These are phyloP conservation scores for Colletotrichum simmondsii DNA, from an alignment of 2,329 filamentous ascomycete species.

Conservation along the genomic window DNA sequence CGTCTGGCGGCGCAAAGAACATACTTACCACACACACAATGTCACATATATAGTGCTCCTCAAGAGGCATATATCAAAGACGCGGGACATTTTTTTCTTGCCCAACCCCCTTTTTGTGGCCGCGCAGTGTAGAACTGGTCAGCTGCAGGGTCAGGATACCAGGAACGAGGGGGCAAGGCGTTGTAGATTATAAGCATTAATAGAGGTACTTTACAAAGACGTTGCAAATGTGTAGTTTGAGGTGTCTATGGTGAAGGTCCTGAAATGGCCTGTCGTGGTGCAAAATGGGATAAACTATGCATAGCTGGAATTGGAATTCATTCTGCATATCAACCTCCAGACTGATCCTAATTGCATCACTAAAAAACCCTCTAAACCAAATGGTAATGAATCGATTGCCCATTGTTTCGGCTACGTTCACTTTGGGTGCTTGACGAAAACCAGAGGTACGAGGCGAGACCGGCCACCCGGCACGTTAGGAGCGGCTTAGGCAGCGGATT, in stretches of 20 bases:
- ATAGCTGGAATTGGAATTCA: background rate
- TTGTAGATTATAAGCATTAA: slow-evolving; percentile 31
- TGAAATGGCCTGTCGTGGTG: background rate
- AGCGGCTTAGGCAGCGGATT: slow-evolving; percentile 17
- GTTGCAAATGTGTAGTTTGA: background rate
- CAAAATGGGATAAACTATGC: background rate
- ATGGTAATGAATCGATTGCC: no score
- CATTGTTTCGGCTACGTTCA: no score
- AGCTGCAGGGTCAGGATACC: slow-evolving; percentile 11
- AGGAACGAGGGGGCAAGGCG: background rate
- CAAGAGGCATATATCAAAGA: background rate
- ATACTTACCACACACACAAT: background rate
- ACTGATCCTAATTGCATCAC: no score
- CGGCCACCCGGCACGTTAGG: background rate
- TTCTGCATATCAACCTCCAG: background rate
- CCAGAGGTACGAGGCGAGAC: slow-evolving; percentile 3
- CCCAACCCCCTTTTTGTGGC: background rate
- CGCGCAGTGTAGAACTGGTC: background rate
- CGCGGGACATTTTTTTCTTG: background rate
- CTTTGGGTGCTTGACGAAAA: slow-evolving; percentile 13
- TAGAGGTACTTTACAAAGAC: slow-evolving; percentile 21
- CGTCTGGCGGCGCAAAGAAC: background rate
- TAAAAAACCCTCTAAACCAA: no score
- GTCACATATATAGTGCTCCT: background rate
- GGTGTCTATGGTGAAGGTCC: background rate